Evolutionary conservation across 2,329 filamentous ascomycete genomes (phyloP).

Genomic region (Colletotrichum sansevieriae): DNA sequence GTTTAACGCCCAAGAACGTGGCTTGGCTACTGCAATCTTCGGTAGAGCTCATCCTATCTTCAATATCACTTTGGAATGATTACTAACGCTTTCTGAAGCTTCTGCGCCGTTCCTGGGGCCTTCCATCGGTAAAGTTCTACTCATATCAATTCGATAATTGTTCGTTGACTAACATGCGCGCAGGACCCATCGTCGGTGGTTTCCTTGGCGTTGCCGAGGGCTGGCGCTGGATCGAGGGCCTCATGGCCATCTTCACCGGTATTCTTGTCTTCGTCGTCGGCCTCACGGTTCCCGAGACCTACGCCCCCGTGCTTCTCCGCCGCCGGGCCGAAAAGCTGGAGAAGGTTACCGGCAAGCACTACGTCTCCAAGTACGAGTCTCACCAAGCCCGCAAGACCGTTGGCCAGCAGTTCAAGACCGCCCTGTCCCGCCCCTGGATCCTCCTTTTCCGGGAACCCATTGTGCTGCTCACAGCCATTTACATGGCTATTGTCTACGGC

Average conservation of each 20-base stretch:
- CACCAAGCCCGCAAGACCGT: slow-evolving; percentile 53
- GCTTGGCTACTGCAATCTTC: slow-evolving; percentile 73
- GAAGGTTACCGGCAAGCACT: slow-evolving; percentile 42
- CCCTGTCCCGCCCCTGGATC: slow-evolving; percentile 71
- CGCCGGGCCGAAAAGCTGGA: slow-evolving; percentile 45
- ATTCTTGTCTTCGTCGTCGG: slow-evolving; percentile 51
- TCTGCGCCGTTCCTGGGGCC: slow-evolving; percentile 76
- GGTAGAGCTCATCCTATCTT: too few relatives aligned
- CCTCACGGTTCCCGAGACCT: slow-evolving; percentile 59
- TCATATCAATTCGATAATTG: slow-evolving; percentile 65
- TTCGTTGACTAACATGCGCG: slow-evolving; percentile 71
- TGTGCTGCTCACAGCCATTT: slow-evolving; percentile 73
- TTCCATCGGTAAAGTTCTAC: slow-evolving; percentile 67
- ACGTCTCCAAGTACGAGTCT: slow-evolving; percentile 58
- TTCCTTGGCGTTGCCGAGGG: slow-evolving; percentile 74
- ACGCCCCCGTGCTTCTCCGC: slow-evolving; percentile 47
- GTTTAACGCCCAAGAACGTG: slow-evolving; percentile 65
- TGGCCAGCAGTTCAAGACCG: slow-evolving; percentile 60
- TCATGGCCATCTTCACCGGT: slow-evolving; percentile 71
- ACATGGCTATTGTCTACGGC: slow-evolving; percentile 73
- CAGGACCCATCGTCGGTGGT: slow-evolving; percentile 74
- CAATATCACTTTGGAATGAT: too few relatives aligned
- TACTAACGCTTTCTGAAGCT: slow-evolving; percentile 49
- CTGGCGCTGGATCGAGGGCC: slow-evolving; percentile 78
- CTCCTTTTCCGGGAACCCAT: slow-evolving; percentile 80